A percentile compares a stretch with the other conserved stretches of the same genome.
Evolutionary conservation across 2,329 filamentous ascomycete species (phyloP).

Genomic region (Chrysoporthe puriensis): DNA sequence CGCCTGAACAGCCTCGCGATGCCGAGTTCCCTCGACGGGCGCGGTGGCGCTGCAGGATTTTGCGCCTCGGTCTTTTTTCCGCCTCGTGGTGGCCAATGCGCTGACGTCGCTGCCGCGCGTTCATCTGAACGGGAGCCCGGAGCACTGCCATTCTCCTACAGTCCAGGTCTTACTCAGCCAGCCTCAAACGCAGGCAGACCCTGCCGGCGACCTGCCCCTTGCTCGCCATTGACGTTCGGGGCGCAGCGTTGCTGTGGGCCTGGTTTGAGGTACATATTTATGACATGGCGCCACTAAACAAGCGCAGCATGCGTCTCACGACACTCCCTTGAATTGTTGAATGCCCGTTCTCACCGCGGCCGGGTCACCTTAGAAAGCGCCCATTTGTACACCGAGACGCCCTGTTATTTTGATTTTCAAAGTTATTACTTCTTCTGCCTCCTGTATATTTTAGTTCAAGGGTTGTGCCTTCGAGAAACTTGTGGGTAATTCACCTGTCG

Average conservation of each 20-base stretch:
- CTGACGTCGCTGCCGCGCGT: slow-evolving; percentile 18
- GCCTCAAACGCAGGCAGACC: slow-evolving; percentile 8
- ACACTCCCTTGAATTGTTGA: not conserved
- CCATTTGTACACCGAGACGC: not conserved
- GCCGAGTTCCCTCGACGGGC: not conserved
- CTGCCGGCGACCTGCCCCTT: not conserved
- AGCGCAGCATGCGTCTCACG: slow-evolving; percentile 10
- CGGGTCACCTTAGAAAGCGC: not conserved
- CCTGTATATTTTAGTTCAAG: not conserved
- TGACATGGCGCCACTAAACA: slow-evolving; percentile 1
- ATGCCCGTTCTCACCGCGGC: not conserved
- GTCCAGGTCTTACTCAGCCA: slow-evolving; percentile 4
- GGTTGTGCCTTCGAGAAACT: not conserved
- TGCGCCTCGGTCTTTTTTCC: not conserved
- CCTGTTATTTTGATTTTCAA: too few species aligned
- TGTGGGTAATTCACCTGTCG: not conserved
- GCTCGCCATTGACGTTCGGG: not conserved
- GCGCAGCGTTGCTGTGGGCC: not conserved
- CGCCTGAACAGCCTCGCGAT: not conserved
- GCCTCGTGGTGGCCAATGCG: not conserved
- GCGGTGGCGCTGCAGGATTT: not conserved
- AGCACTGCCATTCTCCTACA: slow-evolving; percentile 7
- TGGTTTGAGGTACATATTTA: slow-evolving; percentile 10
- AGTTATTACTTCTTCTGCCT: not conserved
- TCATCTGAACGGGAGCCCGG: not conserved